phyloP scores from a whole-genome alignment of 768 basidiomycete genomes.

The Mycena chlorophos region DNA sequence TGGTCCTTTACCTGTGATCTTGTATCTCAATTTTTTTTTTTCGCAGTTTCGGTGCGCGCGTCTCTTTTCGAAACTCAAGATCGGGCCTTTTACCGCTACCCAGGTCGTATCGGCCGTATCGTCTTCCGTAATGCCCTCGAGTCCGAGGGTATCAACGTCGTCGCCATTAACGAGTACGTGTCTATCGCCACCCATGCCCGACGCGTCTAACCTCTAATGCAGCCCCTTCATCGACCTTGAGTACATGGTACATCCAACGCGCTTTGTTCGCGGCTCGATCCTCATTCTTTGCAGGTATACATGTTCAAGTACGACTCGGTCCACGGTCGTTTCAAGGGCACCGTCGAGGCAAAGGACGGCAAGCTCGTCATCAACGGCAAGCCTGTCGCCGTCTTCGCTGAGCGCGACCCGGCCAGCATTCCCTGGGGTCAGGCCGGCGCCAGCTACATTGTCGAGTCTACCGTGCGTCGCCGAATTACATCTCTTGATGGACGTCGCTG shows the following conservation, averaged over 20 bases:
- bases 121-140: constrained; percentile 92
- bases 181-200: background rate
- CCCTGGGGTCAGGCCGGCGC: constrained; percentile 80
- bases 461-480: constrained; percentile 48
- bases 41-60: constrained; percentile 70
- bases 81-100: background rate
- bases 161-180: constrained; percentile 91
- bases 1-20: background rate
- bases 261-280: background rate
- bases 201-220: background rate
- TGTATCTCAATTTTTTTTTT: constrained; percentile 9
- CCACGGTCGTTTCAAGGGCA: constrained; percentile 89
- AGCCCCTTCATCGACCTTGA: constrained; percentile 97
- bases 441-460: constrained; percentile 94
- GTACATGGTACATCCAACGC: constrained; percentile 77
- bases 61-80: background rate
- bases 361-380: constrained; percentile 88
- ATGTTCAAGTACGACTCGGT: constrained; percentile 98
- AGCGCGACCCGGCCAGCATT: constrained; percentile 87
- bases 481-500: constrained; percentile 12
- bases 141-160: constrained; percentile 73
- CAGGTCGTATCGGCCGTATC: constrained; percentile 99
- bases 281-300: constrained; percentile 63
- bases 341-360: constrained; percentile 78
- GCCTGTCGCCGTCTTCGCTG: constrained; percentile 72